phyloP scores from a whole-genome alignment of 2,329 filamentous ascomycete species.

The Penicillium italicum region DNA sequence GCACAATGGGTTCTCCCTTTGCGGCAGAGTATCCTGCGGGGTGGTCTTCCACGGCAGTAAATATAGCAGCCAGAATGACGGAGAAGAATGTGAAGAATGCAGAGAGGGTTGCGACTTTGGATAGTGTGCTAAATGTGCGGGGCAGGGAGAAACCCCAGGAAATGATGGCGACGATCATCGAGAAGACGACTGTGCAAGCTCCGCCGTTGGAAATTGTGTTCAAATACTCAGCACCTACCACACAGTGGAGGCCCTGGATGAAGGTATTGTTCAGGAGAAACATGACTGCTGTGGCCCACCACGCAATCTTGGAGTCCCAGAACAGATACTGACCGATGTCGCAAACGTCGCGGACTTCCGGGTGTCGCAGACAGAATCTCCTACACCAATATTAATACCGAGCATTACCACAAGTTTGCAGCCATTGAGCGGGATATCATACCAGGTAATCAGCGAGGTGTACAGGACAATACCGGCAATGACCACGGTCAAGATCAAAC shows the following conservation, averaged over 20 bases:
- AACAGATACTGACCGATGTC: slow-evolving; percentile 96
- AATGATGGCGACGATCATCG: slow-evolving; percentile 68
- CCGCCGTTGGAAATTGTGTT: slow-evolving; percentile 77
- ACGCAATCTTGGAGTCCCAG: slow-evolving; percentile 73
- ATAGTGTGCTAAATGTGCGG: slow-evolving; percentile 76
- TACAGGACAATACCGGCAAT: slow-evolving; percentile 78
- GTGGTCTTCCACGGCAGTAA: slow-evolving; percentile 70
- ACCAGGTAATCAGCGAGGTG: slow-evolving; percentile 68
- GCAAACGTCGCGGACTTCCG: slow-evolving; percentile 87
- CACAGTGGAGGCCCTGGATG: slow-evolving; percentile 78
- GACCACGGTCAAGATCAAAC: slow-evolving; percentile 75
- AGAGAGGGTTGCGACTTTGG: slow-evolving; percentile 73
- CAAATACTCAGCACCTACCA: slow-evolving; percentile 80
- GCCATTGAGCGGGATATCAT: slow-evolving; percentile 22
- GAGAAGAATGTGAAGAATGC: slow-evolving; percentile 88
- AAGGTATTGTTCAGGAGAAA: slow-evolving; percentile 94
- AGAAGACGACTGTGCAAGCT: slow-evolving; percentile 76
- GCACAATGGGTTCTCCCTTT: slow-evolving; percentile 63
- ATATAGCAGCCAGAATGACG: slow-evolving; percentile 77
- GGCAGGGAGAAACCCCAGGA: slow-evolving; percentile 79
- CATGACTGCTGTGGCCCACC: slow-evolving; percentile 71
- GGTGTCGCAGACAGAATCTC: slow-evolving; percentile 88
- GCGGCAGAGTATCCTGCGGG: slow-evolving; percentile 63
- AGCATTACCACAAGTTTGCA: not conserved
- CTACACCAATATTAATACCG: slow-evolving; percentile 46